Percentiles rank a stretch among this genome's conserved stretches.
phyloP scores from a whole-genome alignment of 345 rosid species.

The Excoecaria cochinchinensis region DNA sequence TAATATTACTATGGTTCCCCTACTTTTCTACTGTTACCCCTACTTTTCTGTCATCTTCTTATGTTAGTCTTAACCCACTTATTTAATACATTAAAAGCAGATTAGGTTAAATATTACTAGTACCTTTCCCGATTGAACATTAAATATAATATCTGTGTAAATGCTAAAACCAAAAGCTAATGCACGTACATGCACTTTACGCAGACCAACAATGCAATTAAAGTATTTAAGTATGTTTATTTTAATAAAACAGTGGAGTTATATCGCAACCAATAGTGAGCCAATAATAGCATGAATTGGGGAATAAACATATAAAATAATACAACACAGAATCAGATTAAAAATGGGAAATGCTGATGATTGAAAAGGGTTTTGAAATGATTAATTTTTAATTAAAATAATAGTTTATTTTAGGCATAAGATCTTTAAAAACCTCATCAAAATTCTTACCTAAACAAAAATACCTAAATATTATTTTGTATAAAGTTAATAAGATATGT shows the following conservation, averaged over 20 bases:
- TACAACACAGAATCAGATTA: constrained; percentile 11
- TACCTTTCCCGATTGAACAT: not conserved
- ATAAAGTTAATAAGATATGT: constrained; percentile 25
- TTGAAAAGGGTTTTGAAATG: constrained; percentile 23
- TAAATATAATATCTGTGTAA: not conserved
- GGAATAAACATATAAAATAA: not conserved
- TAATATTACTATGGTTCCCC: not conserved
- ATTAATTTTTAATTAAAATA: constrained; percentile 8
- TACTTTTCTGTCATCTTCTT: not conserved
- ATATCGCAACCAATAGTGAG: not conserved
- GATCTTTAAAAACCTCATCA: constrained; percentile 6
- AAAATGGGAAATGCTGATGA: constrained; percentile 16
- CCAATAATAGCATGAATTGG: not conserved
- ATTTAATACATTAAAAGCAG: not conserved
- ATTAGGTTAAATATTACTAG: constrained; percentile 4
- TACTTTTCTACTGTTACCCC: not conserved
- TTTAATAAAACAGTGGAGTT: constrained; percentile 3
- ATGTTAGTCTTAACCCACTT: not conserved
- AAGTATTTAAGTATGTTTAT: constrained; percentile 4
- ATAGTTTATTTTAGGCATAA: not conserved
- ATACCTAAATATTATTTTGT: constrained; percentile 10
- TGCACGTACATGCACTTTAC: constrained; percentile 15
- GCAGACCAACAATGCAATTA: not conserved
- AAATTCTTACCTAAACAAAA: not conserved
- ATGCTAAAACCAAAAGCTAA: constrained; percentile 6